Evolutionary conservation across 495 filamentous ascomycete species (phyloP), one percentile per base, ranked within the genome.

Genomic region (Astrothelium macrocarpum): DNA sequence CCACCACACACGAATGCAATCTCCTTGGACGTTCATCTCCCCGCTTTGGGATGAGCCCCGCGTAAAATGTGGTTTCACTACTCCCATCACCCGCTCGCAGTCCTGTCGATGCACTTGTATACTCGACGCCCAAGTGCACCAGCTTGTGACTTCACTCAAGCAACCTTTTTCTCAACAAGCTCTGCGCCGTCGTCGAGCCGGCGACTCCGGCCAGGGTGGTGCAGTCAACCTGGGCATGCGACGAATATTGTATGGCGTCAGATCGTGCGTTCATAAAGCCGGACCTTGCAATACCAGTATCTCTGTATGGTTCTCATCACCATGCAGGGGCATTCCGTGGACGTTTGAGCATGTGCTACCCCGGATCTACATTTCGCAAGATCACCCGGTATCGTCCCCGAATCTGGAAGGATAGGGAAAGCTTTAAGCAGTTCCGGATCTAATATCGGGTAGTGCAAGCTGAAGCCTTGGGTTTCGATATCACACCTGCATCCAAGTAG

Each of bases 361-460:
- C 43, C 43, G n/a, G 43, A 49, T 49, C 43, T 49, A 18, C 43
- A 49, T 49, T 49, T 49, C 34, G 43, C 43, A 49, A 49, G 43
- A 49, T 49, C 43, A 20, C 10, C 43, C 43, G 43, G 11, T 20
- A 3, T 14, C 43, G 7, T 20, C 3, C 18, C n/a, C 11, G 3
- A 4, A 3, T 3, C 3, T 5, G 43, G 43, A 49, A 49, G 18
- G 3, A 49, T 20, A 20, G 7, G 43, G n/a, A 18, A 49, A 18
- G n/a, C 43, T 49, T 18, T 18, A n/a, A n/a, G n/a, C 43, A 10
- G 43, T 5, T 49, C 43, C 43, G 43, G 43, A 4, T 20, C n/a
- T 49, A 3, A 49, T 49, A 10, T 49, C 43, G 43, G 43, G n/a
- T 3, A 9, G 9, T 3, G n/a, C 11, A 20, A 49, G 9, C 18